phyloP scores from a whole-genome alignment of 331 rosid genomes.

The Spiraea crenata region DNA sequence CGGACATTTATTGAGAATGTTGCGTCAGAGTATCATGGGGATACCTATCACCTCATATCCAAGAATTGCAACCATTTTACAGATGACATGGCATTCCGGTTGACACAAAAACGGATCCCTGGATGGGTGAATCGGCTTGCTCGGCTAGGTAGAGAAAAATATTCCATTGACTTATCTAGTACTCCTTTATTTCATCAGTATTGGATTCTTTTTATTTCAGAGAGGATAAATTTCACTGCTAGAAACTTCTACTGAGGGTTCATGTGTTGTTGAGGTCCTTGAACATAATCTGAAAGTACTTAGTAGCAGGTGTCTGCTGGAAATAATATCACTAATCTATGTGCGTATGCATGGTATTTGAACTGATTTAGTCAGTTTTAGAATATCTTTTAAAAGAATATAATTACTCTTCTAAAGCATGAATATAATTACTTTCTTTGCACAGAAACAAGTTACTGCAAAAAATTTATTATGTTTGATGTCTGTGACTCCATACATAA shows the following conservation, averaged over 20 bases:
- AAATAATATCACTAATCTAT: conserved; percentile 6
- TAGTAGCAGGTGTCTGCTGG: not conserved
- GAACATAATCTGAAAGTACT: not conserved
- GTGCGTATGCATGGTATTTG: not conserved
- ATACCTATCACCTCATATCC: conserved; percentile 85
- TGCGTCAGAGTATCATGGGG: conserved; percentile 91
- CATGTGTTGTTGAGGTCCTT: not conserved
- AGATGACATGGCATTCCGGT: conserved; percentile 54
- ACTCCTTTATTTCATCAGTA: conserved; percentile 7
- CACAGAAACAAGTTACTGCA: not conserved
- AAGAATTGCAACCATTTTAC: conserved; percentile 95
- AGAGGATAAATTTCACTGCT: not conserved
- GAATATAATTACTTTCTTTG: not conserved
- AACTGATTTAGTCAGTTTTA: not conserved
- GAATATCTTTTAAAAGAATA: not conserved
- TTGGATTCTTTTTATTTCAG: not conserved
- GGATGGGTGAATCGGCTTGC: conserved; percentile 99
- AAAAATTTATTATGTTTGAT: not conserved
- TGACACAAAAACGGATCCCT: conserved; percentile 69
- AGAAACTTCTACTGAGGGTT: not conserved
- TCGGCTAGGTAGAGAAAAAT: conserved; percentile 58
- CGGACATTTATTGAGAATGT: conserved; percentile 54
- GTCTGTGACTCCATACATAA: not conserved
- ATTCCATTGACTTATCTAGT: conserved; percentile 10
- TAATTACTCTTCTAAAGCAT: not conserved